Evolutionary conservation across 2,329 filamentous ascomycete genomes (phyloP).

Genomic region (Pseudopithomyces chartarum): DNA sequence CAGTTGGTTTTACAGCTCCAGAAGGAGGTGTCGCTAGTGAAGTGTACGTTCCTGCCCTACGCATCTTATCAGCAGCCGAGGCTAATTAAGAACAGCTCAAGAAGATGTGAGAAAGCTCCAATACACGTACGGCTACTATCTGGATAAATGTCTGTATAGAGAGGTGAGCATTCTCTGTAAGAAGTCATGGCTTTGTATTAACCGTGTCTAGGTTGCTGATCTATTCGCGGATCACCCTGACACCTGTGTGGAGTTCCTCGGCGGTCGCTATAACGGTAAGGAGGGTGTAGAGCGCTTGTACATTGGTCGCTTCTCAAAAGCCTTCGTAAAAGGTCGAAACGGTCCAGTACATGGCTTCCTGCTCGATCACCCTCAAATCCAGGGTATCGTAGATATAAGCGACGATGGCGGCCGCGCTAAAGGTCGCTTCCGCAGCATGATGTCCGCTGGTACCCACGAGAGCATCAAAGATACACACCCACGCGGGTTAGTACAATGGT

Average conservation of each 20-base stretch:
- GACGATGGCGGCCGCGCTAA: slow-evolving; percentile 54
- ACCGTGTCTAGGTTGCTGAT: slow-evolving; percentile 31
- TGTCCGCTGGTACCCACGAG: slow-evolving; percentile 61
- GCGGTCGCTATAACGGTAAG: slow-evolving; percentile 59
- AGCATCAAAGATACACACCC: slow-evolving; percentile 57
- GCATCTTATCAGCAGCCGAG: slow-evolving; percentile 6
- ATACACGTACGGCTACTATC: slow-evolving; percentile 64
- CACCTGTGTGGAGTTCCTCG: slow-evolving; percentile 62
- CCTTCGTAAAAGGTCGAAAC: slow-evolving; percentile 60
- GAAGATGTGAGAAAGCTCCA: slow-evolving; percentile 61
- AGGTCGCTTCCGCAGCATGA: slow-evolving; percentile 60
- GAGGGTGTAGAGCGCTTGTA: slow-evolving; percentile 59
- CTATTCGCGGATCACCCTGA: slow-evolving; percentile 60
- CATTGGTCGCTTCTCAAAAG: slow-evolving; percentile 56
- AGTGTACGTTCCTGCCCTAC: slow-evolving; percentile 29
- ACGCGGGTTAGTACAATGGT: slow-evolving; percentile 61
- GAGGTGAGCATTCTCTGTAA: slow-evolving; percentile 44
- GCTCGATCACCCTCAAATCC: slow-evolving; percentile 63
- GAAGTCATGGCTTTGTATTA: neutral
- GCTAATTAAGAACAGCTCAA: slow-evolving; percentile 49
- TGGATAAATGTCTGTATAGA: slow-evolving; percentile 64
- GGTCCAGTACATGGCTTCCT: slow-evolving; percentile 62
- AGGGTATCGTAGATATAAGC: slow-evolving; percentile 60
- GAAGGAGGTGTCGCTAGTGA: slow-evolving; percentile 34
- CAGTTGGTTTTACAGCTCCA: slow-evolving; percentile 31